Conservation (phyloP, 2,329 filamentous ascomycete species). For the Penicillium expansum region DNA sequence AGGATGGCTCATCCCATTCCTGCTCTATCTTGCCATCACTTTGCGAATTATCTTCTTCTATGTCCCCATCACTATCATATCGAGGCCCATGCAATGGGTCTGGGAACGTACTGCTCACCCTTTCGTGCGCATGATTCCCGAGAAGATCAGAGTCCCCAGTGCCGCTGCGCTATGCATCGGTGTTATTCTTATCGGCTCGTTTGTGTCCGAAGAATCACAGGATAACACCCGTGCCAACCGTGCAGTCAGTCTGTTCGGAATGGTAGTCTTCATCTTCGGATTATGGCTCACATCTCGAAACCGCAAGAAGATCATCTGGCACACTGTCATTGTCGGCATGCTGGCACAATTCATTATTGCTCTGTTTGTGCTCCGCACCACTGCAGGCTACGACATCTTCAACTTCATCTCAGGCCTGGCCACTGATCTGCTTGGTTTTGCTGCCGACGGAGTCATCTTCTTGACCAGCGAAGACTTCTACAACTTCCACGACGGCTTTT, state of each 20-base stretch:
- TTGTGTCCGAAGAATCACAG: constrained; percentile 66
- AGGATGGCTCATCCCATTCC: constrained; percentile 82
- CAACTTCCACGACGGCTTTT: constrained; percentile 29
- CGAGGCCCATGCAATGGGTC: constrained; percentile 62
- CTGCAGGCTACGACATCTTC: constrained; percentile 85
- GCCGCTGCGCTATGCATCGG: constrained; percentile 64
- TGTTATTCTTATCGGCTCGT: constrained; percentile 74
- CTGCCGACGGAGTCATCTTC: constrained; percentile 70
- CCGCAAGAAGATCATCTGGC: constrained; percentile 61
- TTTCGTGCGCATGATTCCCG: constrained; percentile 62
- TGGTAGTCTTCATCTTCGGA: constrained; percentile 64
- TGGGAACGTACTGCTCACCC: constrained; percentile 66
- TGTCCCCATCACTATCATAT: constrained; percentile 65
- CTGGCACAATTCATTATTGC: constrained; percentile 83
- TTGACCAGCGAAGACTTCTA: constrained; percentile 53
- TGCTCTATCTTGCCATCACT: constrained; percentile 72
- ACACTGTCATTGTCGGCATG: constrained; percentile 85
- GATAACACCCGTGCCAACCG: constrained; percentile 80
- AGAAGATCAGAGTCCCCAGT: constrained; percentile 61
- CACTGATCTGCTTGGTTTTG: constrained; percentile 71
- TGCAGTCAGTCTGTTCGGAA: constrained; percentile 75
- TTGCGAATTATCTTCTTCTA: constrained; percentile 73
- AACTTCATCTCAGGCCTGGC: constrained; percentile 78
- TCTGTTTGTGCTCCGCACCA: constrained; percentile 79
- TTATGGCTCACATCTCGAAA: constrained; percentile 72